phyloP scores from a whole-genome alignment of 352 stramenopile species.

The Phytopythium ostracodes region DNA sequence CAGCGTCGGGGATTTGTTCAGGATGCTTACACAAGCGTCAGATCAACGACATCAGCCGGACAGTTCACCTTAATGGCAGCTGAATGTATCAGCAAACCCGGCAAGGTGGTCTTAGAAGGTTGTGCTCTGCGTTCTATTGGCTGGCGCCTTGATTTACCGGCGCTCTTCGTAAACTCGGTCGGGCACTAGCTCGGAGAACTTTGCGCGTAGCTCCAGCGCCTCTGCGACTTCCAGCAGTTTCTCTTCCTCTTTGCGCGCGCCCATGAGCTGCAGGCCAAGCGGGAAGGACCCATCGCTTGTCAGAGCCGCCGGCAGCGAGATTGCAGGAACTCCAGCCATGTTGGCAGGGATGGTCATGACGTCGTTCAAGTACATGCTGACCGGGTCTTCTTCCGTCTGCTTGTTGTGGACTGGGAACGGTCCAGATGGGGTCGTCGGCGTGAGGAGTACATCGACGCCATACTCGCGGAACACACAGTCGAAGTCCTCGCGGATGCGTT shows the following conservation, averaged over 20 bases:
- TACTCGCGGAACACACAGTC: slow-evolving; percentile 46
- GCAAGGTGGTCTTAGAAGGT: background rate
- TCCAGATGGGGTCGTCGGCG: slow-evolving; percentile 79
- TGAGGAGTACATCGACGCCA: slow-evolving; percentile 81
- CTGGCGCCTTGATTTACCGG: slow-evolving; percentile 9
- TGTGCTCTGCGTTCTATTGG: background rate
- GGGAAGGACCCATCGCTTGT: slow-evolving; percentile 53
- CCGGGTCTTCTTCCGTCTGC: slow-evolving; percentile 56
- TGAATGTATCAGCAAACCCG: background rate
- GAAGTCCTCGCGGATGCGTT: slow-evolving; percentile 80
- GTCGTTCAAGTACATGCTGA: slow-evolving; percentile 90
- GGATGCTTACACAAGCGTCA: background rate
- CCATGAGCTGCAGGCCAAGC: slow-evolving; percentile 81
- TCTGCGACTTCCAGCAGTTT: slow-evolving; percentile 57
- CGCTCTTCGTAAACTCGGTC: slow-evolving; percentile 42
- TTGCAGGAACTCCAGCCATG: slow-evolving; percentile 80
- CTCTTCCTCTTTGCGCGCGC: slow-evolving; percentile 53
- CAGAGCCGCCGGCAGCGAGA: slow-evolving; percentile 74
- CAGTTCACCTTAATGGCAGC: background rate
- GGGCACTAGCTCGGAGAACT: slow-evolving; percentile 43
- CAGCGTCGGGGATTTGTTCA: background rate
- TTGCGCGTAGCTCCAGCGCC: slow-evolving; percentile 53
- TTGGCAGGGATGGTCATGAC: slow-evolving; percentile 91
- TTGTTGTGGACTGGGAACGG: slow-evolving; percentile 66
- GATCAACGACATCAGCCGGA: background rate